Evolutionary conservation across 73 alveolate species (phyloP).

Genomic region (Tetrahymena malaccensis): DNA sequence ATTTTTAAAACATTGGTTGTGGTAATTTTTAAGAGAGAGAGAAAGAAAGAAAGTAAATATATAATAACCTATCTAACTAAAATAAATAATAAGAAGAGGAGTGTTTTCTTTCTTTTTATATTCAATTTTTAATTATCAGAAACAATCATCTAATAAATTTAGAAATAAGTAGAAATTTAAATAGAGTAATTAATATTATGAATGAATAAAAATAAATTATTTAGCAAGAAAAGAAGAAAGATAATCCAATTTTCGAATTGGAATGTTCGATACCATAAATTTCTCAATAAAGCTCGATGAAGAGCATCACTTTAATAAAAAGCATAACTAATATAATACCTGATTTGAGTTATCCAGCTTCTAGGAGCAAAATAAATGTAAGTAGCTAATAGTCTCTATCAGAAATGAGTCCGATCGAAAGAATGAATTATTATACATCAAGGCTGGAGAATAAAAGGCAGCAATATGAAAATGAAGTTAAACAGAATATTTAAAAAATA

Average conservation of each 20-base stretch:
- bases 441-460: neutral
- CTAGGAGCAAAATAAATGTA: neutral
- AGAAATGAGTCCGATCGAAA: neutral
- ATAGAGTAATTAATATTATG: neutral
- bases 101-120: neutral
- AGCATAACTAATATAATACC: neutral
- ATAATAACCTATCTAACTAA: neutral
- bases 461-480: neutral
- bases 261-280: neutral
- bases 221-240: neutral
- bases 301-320: neutral
- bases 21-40: too few relatives aligned
- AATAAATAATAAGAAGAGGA: neutral
- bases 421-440: neutral
- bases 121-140: too few relatives aligned
- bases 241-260: neutral
- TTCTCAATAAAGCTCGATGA: neutral
- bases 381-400: neutral
- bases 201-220: neutral
- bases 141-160: neutral
- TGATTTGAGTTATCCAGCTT: neutral
- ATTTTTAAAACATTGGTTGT: neutral
- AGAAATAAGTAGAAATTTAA: neutral
- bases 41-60: too few relatives aligned
- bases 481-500: neutral